Base-by-base conservation (phyloP, 1,284 basidiomycete genomes). In the Hemileia vastatrix region DNA sequence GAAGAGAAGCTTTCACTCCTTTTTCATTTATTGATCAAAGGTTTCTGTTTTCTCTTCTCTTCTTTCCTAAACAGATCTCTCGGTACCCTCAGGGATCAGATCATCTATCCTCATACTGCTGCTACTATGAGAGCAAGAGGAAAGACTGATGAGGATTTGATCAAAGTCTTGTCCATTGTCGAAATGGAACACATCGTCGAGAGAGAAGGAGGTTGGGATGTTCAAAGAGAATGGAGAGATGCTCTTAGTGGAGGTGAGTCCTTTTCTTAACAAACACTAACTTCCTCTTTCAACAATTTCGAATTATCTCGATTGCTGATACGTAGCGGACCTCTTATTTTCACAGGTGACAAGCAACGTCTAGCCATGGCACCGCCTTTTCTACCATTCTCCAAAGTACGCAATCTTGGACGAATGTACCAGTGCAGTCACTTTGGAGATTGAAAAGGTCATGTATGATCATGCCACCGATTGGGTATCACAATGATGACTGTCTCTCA, bases 371-470 rank as follows among this genome's bases (percentile, higher is more conserved):
- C 92, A 4, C 80, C n/a, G 94, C 66, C 76, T 98, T 68, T 98
- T 96, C 77, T 98, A 97, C 77, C 94, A 97, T 76, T 81, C 82
- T 67, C 94, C 94, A 19, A 92, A 91, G 88, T 97, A 94, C 70
- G 93, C 92, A 3, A 92, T 97, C 60, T 80, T 97, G 49, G 94
- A 97, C 72, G 94, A 98, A 76, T 93, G 91, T 66, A 97, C 94
- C 1, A 89, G 86, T 9, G 84, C 93, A 0, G 92, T 98, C 11
- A 92, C 92, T 4, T 83, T 87, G n/a, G 90, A 93, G 63, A 86
- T 95, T 75, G 93, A 97, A 76, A n/a, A 87, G 60, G 79, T 83
- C 78, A 95, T 96, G 90, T 97, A 96, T 84, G 89, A 93, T 72
- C 83, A 90, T 71, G 94, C 93, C 1, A 90, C n/a, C n/a, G n/a